Evolutionary conservation across 192 early-diverging fungal species (phyloP).

Genomic region (Dissophora ornata): DNA sequence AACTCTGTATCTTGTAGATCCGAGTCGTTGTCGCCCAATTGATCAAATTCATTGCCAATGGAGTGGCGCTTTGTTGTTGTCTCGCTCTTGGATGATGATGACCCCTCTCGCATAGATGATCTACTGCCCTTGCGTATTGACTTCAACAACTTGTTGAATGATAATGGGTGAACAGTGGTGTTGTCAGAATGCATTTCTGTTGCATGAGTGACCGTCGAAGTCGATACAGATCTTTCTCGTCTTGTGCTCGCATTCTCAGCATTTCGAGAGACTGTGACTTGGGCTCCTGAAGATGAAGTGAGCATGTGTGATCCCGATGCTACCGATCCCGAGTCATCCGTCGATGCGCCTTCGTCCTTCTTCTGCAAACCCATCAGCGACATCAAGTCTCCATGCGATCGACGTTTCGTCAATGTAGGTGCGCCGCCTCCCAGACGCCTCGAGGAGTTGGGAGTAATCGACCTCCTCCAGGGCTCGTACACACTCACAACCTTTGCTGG

Average conservation of each 20-base stretch:
- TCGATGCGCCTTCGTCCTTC: constrained; percentile 13
- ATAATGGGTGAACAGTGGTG: constrained; percentile 19
- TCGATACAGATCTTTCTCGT: constrained; percentile 38
- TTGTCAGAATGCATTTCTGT: neutral
- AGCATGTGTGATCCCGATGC: constrained; percentile 21
- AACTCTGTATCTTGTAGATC: constrained; percentile 5
- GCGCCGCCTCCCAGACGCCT: constrained; percentile 11
- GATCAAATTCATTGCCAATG: constrained; percentile 25
- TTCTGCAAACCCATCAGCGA: constrained; percentile 34
- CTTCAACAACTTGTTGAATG: constrained; percentile 46
- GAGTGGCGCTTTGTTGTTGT: constrained; percentile 24
- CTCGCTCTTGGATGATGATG: neutral
- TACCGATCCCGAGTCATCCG: constrained; percentile 4
- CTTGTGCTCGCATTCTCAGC: neutral
- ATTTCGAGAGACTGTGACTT: no score
- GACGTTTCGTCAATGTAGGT: constrained; percentile 20
- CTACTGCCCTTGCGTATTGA: constrained; percentile 41
- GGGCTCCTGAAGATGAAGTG: no score
- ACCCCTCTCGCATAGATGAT: constrained; percentile 16
- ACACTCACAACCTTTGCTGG: neutral
- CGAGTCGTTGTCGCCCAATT: constrained; percentile 5
- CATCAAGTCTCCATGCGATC: constrained; percentile 46
- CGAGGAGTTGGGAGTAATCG: neutral
- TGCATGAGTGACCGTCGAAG: constrained; percentile 8
- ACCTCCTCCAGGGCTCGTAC: constrained; percentile 47